These are phyloP conservation scores for Boletales sp. DNA, from an alignment of 768 basidiomycete genomes.

Conservation along the genomic window DNA sequence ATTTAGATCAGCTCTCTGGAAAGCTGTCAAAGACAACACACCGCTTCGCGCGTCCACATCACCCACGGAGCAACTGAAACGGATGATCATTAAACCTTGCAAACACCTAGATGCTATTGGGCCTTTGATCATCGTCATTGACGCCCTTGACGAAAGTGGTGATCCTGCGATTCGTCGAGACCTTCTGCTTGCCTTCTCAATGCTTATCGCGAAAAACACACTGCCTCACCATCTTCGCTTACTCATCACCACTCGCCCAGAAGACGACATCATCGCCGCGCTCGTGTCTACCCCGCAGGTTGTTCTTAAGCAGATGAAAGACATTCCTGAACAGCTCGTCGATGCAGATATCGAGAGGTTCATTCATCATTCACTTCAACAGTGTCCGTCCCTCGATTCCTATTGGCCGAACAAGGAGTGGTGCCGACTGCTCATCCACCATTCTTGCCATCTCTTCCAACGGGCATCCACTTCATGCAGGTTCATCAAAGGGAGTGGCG, in stretches of 20 bases:
- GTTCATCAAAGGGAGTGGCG: background rate
- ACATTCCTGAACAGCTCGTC: background rate
- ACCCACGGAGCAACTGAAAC: conserved; percentile 13
- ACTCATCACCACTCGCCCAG: conserved; percentile 17
- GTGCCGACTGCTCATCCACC: too few relatives aligned
- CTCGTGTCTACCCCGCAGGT: background rate
- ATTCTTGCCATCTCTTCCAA: too few relatives aligned
- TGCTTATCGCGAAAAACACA: too few relatives aligned
- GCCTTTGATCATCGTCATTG: too few relatives aligned
- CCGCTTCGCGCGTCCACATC: background rate
- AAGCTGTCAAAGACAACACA: too few relatives aligned
- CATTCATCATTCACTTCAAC: background rate
- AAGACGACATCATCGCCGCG: conserved; percentile 3
- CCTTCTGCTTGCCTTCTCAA: too few relatives aligned
- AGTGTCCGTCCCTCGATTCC: background rate
- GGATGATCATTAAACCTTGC: too few relatives aligned
- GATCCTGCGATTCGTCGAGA: too few relatives aligned
- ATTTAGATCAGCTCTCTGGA: too few relatives aligned
- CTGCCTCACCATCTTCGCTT: background rate
- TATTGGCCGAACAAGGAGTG: background rate
- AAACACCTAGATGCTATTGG: too few relatives aligned
- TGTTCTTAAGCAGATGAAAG: background rate
- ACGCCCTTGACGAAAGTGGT: too few relatives aligned
- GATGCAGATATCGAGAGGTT: conserved; percentile 3
- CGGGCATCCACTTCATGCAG: background rate